phyloP scores from a whole-genome alignment of 2,329 filamentous ascomycete genomes.

The Stenocarpella maydis region DNA sequence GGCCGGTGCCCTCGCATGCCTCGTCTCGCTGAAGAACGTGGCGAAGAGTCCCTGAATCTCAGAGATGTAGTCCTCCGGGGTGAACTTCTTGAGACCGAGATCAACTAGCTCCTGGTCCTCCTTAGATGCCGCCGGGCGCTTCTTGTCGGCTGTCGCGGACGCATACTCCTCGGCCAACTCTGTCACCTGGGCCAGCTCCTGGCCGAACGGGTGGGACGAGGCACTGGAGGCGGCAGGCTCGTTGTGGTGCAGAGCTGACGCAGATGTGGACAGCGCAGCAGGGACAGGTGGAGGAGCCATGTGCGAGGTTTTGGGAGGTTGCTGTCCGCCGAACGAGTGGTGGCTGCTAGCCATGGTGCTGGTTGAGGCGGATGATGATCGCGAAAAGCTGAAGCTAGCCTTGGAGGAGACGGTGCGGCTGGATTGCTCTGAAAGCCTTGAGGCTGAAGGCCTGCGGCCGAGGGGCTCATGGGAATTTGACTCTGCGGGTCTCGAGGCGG shows the following conservation, averaged over 20 bases:
- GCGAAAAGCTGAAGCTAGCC: constrained; percentile 62
- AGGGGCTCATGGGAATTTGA: constrained; percentile 71
- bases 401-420: constrained; percentile 63
- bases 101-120: constrained; percentile 75
- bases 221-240: constrained; percentile 40
- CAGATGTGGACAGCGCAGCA: constrained; percentile 29
- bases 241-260: constrained; percentile 35
- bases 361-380: constrained; percentile 65
- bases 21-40: constrained; percentile 61
- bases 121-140: constrained; percentile 71
- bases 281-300: constrained; percentile 40
- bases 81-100: constrained; percentile 76
- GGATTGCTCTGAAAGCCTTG: constrained; percentile 64
- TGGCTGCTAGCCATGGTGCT: constrained; percentile 58
- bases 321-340: constrained; percentile 42
- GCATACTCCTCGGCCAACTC: constrained; percentile 92
- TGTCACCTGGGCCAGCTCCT: constrained; percentile 89
- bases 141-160: constrained; percentile 55
- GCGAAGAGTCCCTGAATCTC: constrained; percentile 78
- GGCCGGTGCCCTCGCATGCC: constrained; percentile 42
- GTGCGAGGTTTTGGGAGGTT: constrained; percentile 40
- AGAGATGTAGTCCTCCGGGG: constrained; percentile 81
- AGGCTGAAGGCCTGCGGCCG: constrained; percentile 52
- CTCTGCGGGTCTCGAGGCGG: constrained; percentile 57
- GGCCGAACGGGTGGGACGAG: constrained; percentile 78